Evolutionary conservation across 1,284 basidiomycete genomes (phyloP).

Genomic region (Veloboletus limbatus): DNA sequence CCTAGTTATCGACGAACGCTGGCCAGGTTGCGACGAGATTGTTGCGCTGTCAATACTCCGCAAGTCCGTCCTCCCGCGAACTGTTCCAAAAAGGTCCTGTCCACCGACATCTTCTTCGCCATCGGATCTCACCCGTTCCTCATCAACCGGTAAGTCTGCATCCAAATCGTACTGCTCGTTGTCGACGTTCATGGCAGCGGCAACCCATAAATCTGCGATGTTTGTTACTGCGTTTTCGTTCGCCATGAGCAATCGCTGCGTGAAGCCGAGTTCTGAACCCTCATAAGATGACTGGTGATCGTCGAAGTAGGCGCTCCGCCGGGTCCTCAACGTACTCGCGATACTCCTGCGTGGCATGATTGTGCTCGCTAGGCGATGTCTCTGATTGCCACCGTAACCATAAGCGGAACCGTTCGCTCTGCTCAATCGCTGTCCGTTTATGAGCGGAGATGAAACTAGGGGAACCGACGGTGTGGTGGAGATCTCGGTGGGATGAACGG

Average conservation of each 20-base stretch:
- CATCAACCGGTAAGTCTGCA: constrained; percentile 16
- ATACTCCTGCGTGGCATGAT: constrained; percentile 40
- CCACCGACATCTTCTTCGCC: constrained; percentile 34
- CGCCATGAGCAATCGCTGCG: constrained; percentile 86
- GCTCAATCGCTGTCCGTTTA: constrained; percentile 48
- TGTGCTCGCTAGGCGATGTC: constrained; percentile 44
- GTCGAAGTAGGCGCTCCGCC: constrained; percentile 46
- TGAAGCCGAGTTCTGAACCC: constrained; percentile 69
- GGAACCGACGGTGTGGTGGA: constrained; percentile 44
- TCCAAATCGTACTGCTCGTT: constrained; percentile 37
- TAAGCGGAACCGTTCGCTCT: constrained; percentile 74
- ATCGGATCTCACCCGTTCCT: constrained; percentile 18
- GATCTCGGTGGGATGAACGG: constrained; percentile 41
- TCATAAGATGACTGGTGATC: constrained; percentile 39
- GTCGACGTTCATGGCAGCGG: constrained; percentile 87
- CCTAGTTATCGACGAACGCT: constrained; percentile 16
- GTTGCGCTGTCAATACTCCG: constrained; percentile 10
- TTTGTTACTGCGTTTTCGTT: constrained; percentile 89
- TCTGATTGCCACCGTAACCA: constrained; percentile 60
- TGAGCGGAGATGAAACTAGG: constrained; percentile 42
- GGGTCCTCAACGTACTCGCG: constrained; percentile 44
- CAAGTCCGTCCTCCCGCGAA: constrained; percentile 21
- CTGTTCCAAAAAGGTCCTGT: constrained; percentile 26
- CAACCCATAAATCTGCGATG: constrained; percentile 91
- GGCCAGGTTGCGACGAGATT: constrained; percentile 14